A percentile compares a stretch with the other conserved stretches of the same genome.
phyloP scores from a whole-genome alignment of 441 rosid species.

The Pelargonium fulgidum region DNA sequence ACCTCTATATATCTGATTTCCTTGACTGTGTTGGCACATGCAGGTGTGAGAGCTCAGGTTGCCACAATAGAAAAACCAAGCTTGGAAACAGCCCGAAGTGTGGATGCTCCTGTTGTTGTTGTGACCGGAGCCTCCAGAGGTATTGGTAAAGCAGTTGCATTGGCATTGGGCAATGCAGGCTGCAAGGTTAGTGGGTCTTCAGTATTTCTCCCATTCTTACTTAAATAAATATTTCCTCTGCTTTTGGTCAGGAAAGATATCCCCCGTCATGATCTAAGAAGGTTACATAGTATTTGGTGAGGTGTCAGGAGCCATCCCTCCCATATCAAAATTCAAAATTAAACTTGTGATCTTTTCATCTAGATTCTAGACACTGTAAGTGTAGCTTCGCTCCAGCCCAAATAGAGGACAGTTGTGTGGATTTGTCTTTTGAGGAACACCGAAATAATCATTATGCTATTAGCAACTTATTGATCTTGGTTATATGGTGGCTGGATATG shows the following conservation, averaged over 20 bases:
- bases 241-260: not conserved
- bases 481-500: not conserved
- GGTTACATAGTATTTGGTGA: not conserved
- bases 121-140: conserved; percentile 98
- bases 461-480: not conserved
- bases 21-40: conserved; percentile 5
- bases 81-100: conserved; percentile 34
- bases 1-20: not conserved
- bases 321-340: not conserved
- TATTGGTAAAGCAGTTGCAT: conserved; percentile 84
- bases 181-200: conserved; percentile 57
- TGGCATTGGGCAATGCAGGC: conserved; percentile 77
- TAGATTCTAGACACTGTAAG: not conserved
- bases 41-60: conserved; percentile 60
- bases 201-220: not conserved
- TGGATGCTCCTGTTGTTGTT: conserved; percentile 73
- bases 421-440: not conserved
- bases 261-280: not conserved
- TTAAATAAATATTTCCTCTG: not conserved
- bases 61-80: conserved; percentile 44
- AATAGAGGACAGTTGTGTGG: not conserved
- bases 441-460: not conserved
- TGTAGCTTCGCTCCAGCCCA: not conserved
- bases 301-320: not conserved
- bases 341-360: not conserved